A percentile compares a stretch with the other conserved stretches of the same genome.
Conservation (phyloP, 2,329 filamentous ascomycete species). For the Hypoxylon sp. region DNA sequence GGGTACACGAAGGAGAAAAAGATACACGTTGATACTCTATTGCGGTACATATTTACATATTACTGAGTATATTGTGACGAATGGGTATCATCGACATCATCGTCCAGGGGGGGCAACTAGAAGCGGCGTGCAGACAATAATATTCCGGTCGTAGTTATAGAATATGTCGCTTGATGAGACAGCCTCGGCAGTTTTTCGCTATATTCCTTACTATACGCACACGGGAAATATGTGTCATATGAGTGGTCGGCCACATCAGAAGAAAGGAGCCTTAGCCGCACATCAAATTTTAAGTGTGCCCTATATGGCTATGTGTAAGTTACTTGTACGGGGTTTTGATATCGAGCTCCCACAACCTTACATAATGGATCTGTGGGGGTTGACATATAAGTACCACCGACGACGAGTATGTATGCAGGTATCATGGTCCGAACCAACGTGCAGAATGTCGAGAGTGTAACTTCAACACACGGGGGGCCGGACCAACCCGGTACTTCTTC, state of each 20-base stretch:
- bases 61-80: slow-evolving; percentile 30
- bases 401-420: slow-evolving; percentile 38
- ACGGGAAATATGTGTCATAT: slow-evolving; percentile 20
- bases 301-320: slow-evolving; percentile 5
- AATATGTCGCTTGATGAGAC: slow-evolving; percentile 28
- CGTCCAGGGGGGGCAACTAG: slow-evolving; percentile 24
- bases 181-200: slow-evolving; percentile 26
- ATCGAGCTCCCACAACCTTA: slow-evolving; percentile 40
- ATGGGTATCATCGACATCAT: slow-evolving; percentile 31
- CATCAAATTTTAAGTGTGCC: slow-evolving; percentile 1
- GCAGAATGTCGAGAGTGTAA: slow-evolving; percentile 38
- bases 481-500: slow-evolving; percentile 46
- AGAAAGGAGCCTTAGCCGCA: slow-evolving; percentile 18
- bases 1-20: slow-evolving; percentile 3
- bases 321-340: slow-evolving; percentile 20
- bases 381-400: slow-evolving; percentile 45
- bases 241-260: slow-evolving; percentile 24
- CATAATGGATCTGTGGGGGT: slow-evolving; percentile 46
- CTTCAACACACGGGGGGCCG: slow-evolving; percentile 44
- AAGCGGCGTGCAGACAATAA: slow-evolving; percentile 13
- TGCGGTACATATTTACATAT: slow-evolving; percentile 29
- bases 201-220: slow-evolving; percentile 16
- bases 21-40: slow-evolving; percentile 25
- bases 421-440: slow-evolving; percentile 45
- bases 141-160: slow-evolving; percentile 26